Base-by-base conservation (phyloP, 495 filamentous ascomycete species). In the Darksidea phi region DNA sequence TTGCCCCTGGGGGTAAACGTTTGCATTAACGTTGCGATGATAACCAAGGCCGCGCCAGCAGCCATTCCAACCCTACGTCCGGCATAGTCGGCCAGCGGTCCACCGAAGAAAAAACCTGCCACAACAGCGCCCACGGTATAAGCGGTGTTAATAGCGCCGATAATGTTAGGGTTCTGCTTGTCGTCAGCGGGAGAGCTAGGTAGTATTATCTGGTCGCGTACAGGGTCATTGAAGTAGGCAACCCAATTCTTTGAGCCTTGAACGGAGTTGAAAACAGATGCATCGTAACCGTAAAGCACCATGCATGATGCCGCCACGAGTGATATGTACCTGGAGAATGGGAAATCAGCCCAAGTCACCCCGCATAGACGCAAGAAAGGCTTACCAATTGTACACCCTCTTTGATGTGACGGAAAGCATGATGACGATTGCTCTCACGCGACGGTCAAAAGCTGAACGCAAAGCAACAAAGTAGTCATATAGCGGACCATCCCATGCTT, bases 251-350 rank as follows among this genome's bases (percentile, higher is more conserved):
- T 68, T 7, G 79, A 83, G 24, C 78, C 80, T 64, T 84, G 83
- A 18, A 85, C 80, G 21, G 82, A 82, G 68, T 86, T 86, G 75
- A 78, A 87, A 10, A 86, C 82, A 0, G 82, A 84, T 24, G 83
- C 82, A 77, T 87, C 84, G 60, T 85, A 87, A 11, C 84, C 84
- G 66, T 85, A 87, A 15, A 87, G 73, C 15, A 85, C 82, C 84
- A 87, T 87, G 67, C 83, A 86, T 71, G 82, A 76, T 66, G 84
- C 83, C 32, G 83, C 83, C 49, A 86, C 79, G 25, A 82, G 71
- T 46, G 84, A 83, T 50, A 83, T 78, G 72, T 83, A 85, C 84
- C 83, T 84, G 53, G 17, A 15, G 13, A 28, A 2, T 58, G 11
- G n/a, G 18, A 17, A 17, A 34, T 66, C 25, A 61, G 57, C 41